Evolutionary conservation across 108 stramenopile genomes (phyloP).

Genomic region (Craspedostauros australis): DNA sequence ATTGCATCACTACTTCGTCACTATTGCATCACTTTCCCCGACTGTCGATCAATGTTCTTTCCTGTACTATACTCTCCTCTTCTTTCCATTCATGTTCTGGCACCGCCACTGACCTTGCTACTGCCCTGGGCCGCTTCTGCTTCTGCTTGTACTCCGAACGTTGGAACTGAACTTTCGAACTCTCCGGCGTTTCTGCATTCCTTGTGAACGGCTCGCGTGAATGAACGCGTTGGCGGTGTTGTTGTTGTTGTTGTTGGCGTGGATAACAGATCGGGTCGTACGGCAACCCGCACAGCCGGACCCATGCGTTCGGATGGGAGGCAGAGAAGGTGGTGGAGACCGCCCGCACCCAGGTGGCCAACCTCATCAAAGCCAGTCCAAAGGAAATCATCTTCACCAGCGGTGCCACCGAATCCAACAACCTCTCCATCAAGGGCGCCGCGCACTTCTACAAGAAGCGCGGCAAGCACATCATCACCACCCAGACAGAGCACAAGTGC

Average conservation of each 20-base stretch:
- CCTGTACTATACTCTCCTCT: no score
- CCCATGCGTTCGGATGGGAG: conserved; percentile 98
- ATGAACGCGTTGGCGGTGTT: no score
- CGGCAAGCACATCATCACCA: conserved; percentile 93
- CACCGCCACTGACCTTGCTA: no score
- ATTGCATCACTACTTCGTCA: no score
- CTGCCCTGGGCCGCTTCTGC: no score
- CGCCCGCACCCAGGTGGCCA: conserved; percentile 86
- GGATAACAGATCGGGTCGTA: conserved; percentile 68
- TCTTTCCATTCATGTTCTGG: no score
- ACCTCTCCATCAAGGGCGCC: conserved; percentile 96
- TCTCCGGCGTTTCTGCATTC: no score
- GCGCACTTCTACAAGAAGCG: conserved; percentile 88
- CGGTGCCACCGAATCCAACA: conserved; percentile 98
- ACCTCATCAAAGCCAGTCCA: conserved; percentile 81
- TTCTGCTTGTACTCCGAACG: no score
- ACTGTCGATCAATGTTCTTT: no score
- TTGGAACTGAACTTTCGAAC: no score
- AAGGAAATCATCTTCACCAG: conserved; percentile 98
- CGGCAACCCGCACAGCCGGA: conserved; percentile 98
- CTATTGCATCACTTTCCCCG: no score
- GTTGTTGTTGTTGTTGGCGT: not conserved
- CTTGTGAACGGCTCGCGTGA: no score
- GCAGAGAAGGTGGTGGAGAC: conserved; percentile 87
- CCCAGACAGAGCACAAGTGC: conserved; percentile 99